Evolutionary conservation across 2,329 filamentous ascomycete genomes (phyloP), one percentile per base, ranked within the genome.

Genomic region (Ambrosiella xylebori): DNA sequence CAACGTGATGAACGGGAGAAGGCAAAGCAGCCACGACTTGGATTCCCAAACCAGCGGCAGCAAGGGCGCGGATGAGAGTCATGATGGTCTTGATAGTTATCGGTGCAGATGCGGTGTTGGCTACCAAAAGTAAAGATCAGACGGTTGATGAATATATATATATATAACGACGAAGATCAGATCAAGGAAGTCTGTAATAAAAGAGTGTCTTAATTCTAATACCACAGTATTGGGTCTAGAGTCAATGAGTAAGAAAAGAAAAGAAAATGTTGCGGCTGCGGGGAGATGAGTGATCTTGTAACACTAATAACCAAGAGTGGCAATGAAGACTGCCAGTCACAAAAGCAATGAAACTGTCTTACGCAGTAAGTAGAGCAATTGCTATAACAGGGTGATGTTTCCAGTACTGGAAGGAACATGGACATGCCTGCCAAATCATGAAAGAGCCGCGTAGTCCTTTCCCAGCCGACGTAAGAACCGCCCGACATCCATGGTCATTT

Each of bases 1-100:
- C 50, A 17, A 60, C 55, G 19, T 60, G 58, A 55, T 60, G 54
- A 19, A 60, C 27, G n/a, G 58, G 9, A 7, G 55, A 49, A 45
- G 58, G 49, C 27, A 54, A 50, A 7, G 51, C 50, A 15, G 36
- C 55, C 7, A 51, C 55, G 8, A 39, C 58, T 7, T 56, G 53
- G 15, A 52, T 54, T 44, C 57, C 45, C 11, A 59, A 40, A 40
- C 52, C 45, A 47, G 57, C 53, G 35, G 57, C 44, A 35, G 53
- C 53, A 35, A 59, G 47, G 38, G 38, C 53, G 19, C 55, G 53
- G 17, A 54, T 45, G n/a, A 41, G 57, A 39, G 52, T 56, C 57
- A 59, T 59, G 52, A 9, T 27, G 45, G 15, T 27, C 19, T 15
- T 13, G 11, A 41, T 11, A 56, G 27, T 13, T 56, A 17, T 38